Evolutionary conservation across 1,284 basidiomycete genomes (phyloP).

Genomic region (Albatrellus sp.): DNA sequence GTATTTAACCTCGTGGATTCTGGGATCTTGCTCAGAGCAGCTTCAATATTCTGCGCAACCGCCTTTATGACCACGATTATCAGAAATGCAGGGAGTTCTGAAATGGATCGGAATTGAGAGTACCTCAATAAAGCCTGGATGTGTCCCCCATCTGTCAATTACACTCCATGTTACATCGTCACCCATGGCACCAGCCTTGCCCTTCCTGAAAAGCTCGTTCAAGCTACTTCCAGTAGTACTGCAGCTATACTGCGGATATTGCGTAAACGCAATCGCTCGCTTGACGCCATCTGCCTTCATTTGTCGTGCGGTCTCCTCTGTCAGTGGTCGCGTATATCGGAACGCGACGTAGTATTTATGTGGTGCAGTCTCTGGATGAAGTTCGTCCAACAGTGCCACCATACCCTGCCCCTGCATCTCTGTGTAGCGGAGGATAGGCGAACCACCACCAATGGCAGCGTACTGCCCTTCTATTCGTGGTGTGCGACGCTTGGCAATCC

Average conservation of each 20-base stretch:
- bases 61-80: conserved; percentile 37
- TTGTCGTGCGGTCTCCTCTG: conserved; percentile 71
- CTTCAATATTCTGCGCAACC: conserved; percentile 81
- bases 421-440: conserved; percentile 93
- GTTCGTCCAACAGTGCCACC: conserved; percentile 85
- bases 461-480: conserved; percentile 96
- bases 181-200: conserved; percentile 28
- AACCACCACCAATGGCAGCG: conserved; percentile 89
- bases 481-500: conserved; percentile 86
- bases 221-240: conserved; percentile 95
- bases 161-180: conserved; percentile 84
- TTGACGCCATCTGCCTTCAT: conserved; percentile 89
- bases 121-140: conserved; percentile 88
- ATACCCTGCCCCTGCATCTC: conserved; percentile 82
- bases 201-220: conserved; percentile 79
- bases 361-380: conserved; percentile 85
- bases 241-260: conserved; percentile 99
- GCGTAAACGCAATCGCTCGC: conserved; percentile 91
- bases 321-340: conserved; percentile 86
- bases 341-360: conserved; percentile 96
- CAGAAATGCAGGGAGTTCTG: neutral
- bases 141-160: conserved; percentile 96
- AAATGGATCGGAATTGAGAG: neutral
- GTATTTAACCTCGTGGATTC: conserved; percentile 57
- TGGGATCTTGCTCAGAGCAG: conserved; percentile 74